These are phyloP conservation scores for Ogataea allantospora DNA, from an alignment of 805 yeast species.

Conservation along the genomic window DNA sequence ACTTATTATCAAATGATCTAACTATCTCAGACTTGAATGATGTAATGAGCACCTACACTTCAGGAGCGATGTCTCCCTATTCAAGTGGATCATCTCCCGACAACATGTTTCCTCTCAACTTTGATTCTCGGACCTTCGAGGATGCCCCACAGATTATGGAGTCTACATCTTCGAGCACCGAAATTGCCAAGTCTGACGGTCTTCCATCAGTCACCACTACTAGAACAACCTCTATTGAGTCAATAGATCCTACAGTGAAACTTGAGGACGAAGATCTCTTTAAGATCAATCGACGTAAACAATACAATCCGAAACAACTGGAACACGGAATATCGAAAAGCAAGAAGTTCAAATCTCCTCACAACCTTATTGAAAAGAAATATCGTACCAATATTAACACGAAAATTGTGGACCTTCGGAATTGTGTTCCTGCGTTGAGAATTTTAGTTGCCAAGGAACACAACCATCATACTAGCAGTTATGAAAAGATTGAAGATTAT, in stretches of 20 bases:
- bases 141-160: constrained; percentile 12
- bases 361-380: constrained; percentile 79
- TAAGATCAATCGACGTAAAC: constrained; percentile 5
- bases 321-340: constrained; percentile 12
- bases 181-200: constrained; percentile 18
- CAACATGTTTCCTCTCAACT: constrained; percentile 28
- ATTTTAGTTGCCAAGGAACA: constrained; percentile 38
- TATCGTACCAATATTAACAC: constrained; percentile 78
- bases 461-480: constrained; percentile 37
- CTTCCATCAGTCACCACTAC: constrained; percentile 15
- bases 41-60: constrained; percentile 30
- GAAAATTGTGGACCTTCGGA: constrained; percentile 67
- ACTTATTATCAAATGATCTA: constrained; percentile 28
- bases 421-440: constrained; percentile 76
- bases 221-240: constrained; percentile 14
- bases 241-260: constrained; percentile 1
- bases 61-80: constrained; percentile 35
- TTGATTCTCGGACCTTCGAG: constrained; percentile 4
- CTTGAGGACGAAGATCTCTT: constrained; percentile 6
- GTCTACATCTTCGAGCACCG: constrained; percentile 30
- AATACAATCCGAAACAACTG: neutral
- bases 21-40: constrained; percentile 33
- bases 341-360: constrained; percentile 60
- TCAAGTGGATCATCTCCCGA: constrained; percentile 39
- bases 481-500: constrained; percentile 41